phyloP scores from a whole-genome alignment of 495 filamentous ascomycete genomes.

The Penicillium parvum region DNA sequence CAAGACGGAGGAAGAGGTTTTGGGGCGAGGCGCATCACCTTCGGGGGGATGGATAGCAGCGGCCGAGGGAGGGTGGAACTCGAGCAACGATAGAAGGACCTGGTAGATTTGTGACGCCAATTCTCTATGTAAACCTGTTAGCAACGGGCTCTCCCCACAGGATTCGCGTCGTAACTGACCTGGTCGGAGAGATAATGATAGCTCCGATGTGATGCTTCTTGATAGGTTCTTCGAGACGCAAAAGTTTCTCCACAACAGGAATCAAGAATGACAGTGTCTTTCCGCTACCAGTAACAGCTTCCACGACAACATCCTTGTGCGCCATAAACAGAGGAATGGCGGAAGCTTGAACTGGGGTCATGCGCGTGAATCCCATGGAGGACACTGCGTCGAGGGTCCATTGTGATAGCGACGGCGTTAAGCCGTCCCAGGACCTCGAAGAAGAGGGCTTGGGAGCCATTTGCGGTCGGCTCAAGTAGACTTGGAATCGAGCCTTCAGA shows the following conservation, averaged over 20 bases:
- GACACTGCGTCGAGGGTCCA: constrained; percentile 85
- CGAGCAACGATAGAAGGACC: constrained; percentile 70
- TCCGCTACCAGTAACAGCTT: constrained; percentile 93
- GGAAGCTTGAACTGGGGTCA: constrained; percentile 94
- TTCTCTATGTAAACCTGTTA: constrained; percentile 51
- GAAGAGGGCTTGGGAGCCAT: constrained; percentile 40
- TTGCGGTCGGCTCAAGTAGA: not conserved
- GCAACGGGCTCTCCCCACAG: constrained; percentile 1
- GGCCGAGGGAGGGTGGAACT: constrained; percentile 77
- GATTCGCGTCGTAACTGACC: constrained; percentile 30
- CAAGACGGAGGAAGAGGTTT: constrained; percentile 42
- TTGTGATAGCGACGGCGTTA: constrained; percentile 75
- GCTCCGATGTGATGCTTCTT: constrained; percentile 86
- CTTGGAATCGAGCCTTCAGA: not conserved
- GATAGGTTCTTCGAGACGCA: constrained; percentile 68
- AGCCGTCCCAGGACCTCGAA: constrained; percentile 69
- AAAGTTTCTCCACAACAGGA: constrained; percentile 78
- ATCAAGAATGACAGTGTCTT: constrained; percentile 92
- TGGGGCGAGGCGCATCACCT: constrained; percentile 52
- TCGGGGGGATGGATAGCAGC: constrained; percentile 50
- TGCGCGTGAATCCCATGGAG: constrained; percentile 78
- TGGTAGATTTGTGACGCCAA: constrained; percentile 85
- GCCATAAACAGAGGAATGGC: constrained; percentile 86
- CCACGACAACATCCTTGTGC: constrained; percentile 95
- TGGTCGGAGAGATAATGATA: constrained; percentile 88